These are phyloP conservation scores for Prunus fruticosa DNA, from an alignment of 306 rosid species.

Conservation along the genomic window DNA sequence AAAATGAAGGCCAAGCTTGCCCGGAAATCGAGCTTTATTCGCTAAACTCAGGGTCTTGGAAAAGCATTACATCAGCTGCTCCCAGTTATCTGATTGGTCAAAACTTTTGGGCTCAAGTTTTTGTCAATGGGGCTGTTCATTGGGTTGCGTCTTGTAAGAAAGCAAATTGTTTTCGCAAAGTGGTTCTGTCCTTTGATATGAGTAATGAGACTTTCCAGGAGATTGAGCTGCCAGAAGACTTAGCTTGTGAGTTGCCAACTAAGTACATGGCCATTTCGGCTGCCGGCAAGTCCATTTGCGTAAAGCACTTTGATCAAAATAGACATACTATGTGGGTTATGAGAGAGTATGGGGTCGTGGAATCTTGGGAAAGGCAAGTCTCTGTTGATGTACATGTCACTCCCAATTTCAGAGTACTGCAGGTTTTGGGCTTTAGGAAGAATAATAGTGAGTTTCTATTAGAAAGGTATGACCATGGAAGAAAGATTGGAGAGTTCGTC, in stretches of 20 bases:
- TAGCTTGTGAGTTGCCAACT: neutral
- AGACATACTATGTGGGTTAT: neutral
- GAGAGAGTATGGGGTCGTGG: constrained; percentile 8
- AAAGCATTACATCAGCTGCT: neutral
- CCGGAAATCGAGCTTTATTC: constrained; percentile 8
- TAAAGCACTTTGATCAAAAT: neutral
- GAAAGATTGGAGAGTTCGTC: constrained; percentile 11
- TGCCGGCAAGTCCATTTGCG: neutral
- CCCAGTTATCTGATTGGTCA: neutral
- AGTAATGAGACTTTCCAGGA: constrained; percentile 2
- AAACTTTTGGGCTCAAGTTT: neutral
- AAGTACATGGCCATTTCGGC: neutral
- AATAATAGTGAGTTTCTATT: constrained; percentile 3
- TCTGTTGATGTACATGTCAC: neutral
- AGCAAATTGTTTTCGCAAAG: neutral
- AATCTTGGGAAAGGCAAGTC: constrained; percentile 19
- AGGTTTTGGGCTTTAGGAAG: neutral
- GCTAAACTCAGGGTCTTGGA: constrained; percentile 5
- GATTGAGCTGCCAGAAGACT: neutral
- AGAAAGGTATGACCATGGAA: neutral
- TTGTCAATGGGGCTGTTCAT: constrained; percentile 14
- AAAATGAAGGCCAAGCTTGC: neutral
- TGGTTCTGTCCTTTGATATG: constrained; percentile 6
- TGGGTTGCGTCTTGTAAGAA: neutral
- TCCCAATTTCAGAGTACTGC: neutral